Conservation (phyloP, 345 rosid genomes). For the Eucalyptus erythrocorys region DNA sequence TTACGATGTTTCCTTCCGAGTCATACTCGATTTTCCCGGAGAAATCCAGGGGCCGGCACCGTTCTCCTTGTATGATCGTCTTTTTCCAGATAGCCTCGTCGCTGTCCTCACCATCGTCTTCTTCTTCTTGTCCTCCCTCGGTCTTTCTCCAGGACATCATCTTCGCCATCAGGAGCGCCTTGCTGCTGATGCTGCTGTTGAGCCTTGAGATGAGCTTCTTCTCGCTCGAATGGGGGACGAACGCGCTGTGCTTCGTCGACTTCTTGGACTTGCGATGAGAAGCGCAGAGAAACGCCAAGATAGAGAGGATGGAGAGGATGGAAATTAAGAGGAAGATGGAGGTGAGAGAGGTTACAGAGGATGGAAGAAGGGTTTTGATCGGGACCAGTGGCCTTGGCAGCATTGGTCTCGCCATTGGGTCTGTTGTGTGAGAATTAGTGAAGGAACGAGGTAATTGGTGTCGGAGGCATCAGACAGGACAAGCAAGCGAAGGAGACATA, state of each 20-base stretch:
- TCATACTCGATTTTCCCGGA: constrained; percentile 47
- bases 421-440: not conserved
- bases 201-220: constrained; percentile 19
- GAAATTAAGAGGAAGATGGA: not conserved
- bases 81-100: constrained; percentile 38
- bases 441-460: not conserved
- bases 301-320: not conserved
- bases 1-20: constrained; percentile 32
- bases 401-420: not conserved
- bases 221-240: not conserved
- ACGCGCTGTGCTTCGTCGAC: not conserved
- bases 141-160: constrained; percentile 37
- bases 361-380: not conserved
- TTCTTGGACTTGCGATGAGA: not conserved
- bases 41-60: constrained; percentile 37
- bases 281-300: not conserved
- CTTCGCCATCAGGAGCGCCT: constrained; percentile 34
- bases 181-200: constrained; percentile 22
- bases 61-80: constrained; percentile 39
- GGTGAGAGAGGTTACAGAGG: not conserved
- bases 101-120: not conserved
- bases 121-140: not conserved
- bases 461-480: not conserved
- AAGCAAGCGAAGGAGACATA: not conserved
- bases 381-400: not conserved